Percentiles rank a stretch among this genome's conserved stretches.
phyloP scores from a whole-genome alignment of 495 filamentous ascomycete species.

The Aspergillus ellipticus region DNA sequence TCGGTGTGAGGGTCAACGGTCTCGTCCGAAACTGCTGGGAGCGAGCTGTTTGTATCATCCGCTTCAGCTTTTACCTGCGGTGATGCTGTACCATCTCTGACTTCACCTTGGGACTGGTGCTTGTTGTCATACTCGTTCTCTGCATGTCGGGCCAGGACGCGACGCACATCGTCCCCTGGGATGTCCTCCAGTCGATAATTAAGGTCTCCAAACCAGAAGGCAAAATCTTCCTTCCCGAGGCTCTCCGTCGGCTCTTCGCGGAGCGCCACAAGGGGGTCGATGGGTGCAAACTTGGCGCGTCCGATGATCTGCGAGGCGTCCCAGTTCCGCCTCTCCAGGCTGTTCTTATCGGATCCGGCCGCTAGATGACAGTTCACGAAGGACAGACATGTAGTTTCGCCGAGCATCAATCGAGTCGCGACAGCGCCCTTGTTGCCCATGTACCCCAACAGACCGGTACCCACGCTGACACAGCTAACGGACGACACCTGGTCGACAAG shows the following conservation, averaged over 20 bases:
- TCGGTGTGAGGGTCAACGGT: conserved; percentile 48
- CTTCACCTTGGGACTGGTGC: conserved; percentile 25
- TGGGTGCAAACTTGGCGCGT: conserved; percentile 70
- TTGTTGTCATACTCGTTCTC: conserved; percentile 65
- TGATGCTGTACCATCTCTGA: conserved; percentile 17
- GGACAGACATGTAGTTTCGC: conserved; percentile 81
- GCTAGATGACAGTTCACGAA: conserved; percentile 91
- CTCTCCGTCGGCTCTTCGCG: conserved; percentile 51
- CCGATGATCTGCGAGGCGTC: conserved; percentile 74
- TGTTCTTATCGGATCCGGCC: conserved; percentile 73
- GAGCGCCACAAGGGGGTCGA: conserved; percentile 53
- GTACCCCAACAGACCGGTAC: conserved; percentile 86
- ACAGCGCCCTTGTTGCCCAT: conserved; percentile 96
- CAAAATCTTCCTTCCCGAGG: conserved; percentile 89
- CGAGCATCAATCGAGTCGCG: conserved; percentile 74
- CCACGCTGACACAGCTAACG: conserved; percentile 72
- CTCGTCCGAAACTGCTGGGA: conserved; percentile 27
- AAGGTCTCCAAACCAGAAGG: conserved; percentile 95
- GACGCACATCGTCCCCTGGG: conserved; percentile 84
- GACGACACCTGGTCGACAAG: conserved; percentile 68
- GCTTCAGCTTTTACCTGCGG: conserved; percentile 7
- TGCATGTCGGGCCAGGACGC: conserved; percentile 77
- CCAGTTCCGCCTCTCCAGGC: conserved; percentile 83
- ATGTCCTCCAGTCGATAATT: conserved; percentile 91
- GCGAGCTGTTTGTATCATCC: conserved; percentile 6